Base-by-base conservation (phyloP, 2,329 filamentous ascomycete genomes). In the Aspergillus arachidicola region DNA sequence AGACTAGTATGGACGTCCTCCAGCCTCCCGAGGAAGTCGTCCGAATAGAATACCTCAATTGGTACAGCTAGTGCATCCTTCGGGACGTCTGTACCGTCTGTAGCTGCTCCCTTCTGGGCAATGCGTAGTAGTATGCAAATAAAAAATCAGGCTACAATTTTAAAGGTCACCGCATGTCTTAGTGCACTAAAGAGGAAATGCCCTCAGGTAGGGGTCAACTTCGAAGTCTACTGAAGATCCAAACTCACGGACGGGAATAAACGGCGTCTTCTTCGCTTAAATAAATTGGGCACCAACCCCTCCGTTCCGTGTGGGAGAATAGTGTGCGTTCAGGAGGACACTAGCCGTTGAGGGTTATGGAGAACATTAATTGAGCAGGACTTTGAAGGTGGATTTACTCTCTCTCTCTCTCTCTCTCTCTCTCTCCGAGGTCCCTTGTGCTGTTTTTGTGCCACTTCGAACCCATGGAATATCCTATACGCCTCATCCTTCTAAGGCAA, bases 241-340 rank as follows among this genome's bases (percentile, higher is more conserved):
- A 36, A 23, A 46, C 26, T 60, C 57, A 54, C 36, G 21, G 51
- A 41, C 62, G 61, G 67, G 65, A 69, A 65, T 63, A 64, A 58
- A 69, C 66, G 62, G 66, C 66, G 64, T 58, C 53, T 51, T 41
- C 64, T 64, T 68, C 62, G 66, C 62, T 65, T 65, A 64, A 62
- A 32, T 57, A 41, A 66, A 64, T 69, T 68, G 64, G 67, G 67
- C 66, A 69, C 65, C 66, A 62, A 67, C 67, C 62, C 64, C 67
- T 65, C 67, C 62, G 60, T 61, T 61, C 60, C 60, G 58, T n/a
- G 61, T 51, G 55, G 59, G 58, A 28, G n/a, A 23, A 32, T 54
- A 54, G 30, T 36, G 51, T 34, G 51, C 14, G 10, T 23, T 54
- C 32, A 34, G 51, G n/a, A 55, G 32, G 12, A 23, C 51, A 55